Base-by-base conservation (phyloP, 106 monocot species). In the Dactylorhiza incarnata region DNA sequence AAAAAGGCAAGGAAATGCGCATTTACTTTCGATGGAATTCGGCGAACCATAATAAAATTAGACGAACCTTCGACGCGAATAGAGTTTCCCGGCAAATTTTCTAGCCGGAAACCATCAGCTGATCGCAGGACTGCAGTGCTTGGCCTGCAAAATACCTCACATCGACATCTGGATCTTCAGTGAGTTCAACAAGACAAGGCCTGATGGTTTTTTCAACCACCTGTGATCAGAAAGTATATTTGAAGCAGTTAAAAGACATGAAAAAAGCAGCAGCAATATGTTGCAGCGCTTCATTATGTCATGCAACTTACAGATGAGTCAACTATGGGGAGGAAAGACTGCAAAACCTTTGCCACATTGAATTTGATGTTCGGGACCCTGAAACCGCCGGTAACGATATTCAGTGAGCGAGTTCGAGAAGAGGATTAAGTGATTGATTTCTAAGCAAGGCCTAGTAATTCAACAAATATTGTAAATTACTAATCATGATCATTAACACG, bases 321-420 rank as follows among this genome's bases (percentile, higher is more conserved):
- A 13, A 95, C 83, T 54, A 92, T 84, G 22, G 95, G 84, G 43
- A 90, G 65, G 45, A 95, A 80, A 49, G 95, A 81, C 19, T 95
- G 88, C 48, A 95, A 51, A 78, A 95, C 92, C 79, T 95, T 95
- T 26, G 92, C 95, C 26, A 89, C 92, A 78, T 95, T 95, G 81
- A 95, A 95, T 76, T 92, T 95, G 68, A 95, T 92, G 84, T 95
- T 95, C 13, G 95, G 92, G 24, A 95, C 95, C 81, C 95, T 91
- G 82, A 49, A 12, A 37, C 37, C 37, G 37, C 37, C 0, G 37
- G 37, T 37, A 3, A 2, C 37, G 3, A 37, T 3, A 0, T 37
- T 37, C 37, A 1, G 37, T 0, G 37, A 37, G 37, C 37, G 37
- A 37, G 3, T 37, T 37, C 37, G 37, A 37, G 37, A 2, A 37